These are phyloP conservation scores for Cytospora leucostoma DNA, from an alignment of 2,329 filamentous ascomycete species.

Conservation along the genomic window DNA sequence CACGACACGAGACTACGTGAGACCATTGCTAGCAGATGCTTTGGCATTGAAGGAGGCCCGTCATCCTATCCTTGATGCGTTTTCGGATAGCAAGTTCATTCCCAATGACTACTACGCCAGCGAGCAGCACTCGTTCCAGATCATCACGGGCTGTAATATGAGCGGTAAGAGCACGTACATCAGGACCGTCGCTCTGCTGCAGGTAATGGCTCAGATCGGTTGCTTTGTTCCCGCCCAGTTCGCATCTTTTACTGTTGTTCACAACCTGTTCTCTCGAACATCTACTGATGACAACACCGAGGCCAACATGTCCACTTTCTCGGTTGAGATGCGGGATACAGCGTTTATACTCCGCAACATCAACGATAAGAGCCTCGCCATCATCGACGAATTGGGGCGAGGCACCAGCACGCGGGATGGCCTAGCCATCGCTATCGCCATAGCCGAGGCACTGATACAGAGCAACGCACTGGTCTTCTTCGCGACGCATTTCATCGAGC, in stretches of 20 bases:
- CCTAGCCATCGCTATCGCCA: constrained; percentile 83
- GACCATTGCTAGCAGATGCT: constrained; percentile 63
- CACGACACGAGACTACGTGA: constrained; percentile 65
- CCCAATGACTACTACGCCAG: constrained; percentile 90
- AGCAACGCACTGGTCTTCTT: constrained; percentile 85
- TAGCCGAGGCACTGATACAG: constrained; percentile 83
- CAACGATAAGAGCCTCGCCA: constrained; percentile 71
- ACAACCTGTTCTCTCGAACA: constrained; percentile 83
- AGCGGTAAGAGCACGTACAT: constrained; percentile 97
- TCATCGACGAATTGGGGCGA: constrained; percentile 90
- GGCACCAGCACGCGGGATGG: constrained; percentile 90
- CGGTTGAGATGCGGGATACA: constrained; percentile 93
- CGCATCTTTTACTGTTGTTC: constrained; percentile 76
- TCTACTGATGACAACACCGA: constrained; percentile 87
- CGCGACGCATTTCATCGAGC: constrained; percentile 85
- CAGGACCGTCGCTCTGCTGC: constrained; percentile 76
- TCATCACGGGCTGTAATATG: constrained; percentile 98
- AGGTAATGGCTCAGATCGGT: constrained; percentile 92
- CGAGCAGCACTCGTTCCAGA: constrained; percentile 79
- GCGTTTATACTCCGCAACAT: constrained; percentile 89
- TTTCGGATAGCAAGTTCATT: constrained; percentile 58
- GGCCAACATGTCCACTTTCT: constrained; percentile 90
- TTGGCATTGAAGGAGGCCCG: constrained; percentile 67
- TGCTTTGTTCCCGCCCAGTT: constrained; percentile 86
- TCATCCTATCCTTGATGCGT: constrained; percentile 69